phyloP scores from a whole-genome alignment of 1,284 basidiomycete genomes.

The Papiliotrema terrestris region DNA sequence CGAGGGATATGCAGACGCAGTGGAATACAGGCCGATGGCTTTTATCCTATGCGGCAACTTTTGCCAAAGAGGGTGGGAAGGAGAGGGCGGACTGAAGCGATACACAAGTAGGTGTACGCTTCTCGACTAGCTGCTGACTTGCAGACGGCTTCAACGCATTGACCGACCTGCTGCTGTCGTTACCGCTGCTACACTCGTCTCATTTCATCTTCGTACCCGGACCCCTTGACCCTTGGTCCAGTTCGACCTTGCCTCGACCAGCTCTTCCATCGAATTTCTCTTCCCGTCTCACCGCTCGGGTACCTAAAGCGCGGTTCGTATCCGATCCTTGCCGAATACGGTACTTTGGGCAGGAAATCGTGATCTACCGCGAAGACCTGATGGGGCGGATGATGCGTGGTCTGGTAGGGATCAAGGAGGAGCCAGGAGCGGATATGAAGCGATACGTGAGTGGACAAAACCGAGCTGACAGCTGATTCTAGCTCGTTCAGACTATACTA shows the following conservation, averaged over 20 bases:
- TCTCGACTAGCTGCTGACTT: background rate
- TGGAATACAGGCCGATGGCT: conserved; percentile 75
- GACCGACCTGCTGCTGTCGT: conserved; percentile 76
- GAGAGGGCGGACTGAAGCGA: conserved; percentile 68
- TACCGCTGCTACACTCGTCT: conserved; percentile 73
- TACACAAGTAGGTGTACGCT: conserved; percentile 68
- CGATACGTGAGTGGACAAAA: conserved; percentile 63
- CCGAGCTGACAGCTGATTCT: background rate
- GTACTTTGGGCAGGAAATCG: conserved; percentile 94
- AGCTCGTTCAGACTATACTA: conserved; percentile 90
- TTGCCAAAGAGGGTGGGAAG: conserved; percentile 75
- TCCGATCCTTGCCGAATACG: conserved; percentile 92
- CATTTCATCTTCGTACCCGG: conserved; percentile 95
- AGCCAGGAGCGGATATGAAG: conserved; percentile 71
- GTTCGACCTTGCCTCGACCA: conserved; percentile 73
- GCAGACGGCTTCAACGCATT: conserved; percentile 80
- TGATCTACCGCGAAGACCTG: conserved; percentile 86
- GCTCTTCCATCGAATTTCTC: conserved; percentile 72
- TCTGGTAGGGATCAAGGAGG: conserved; percentile 76
- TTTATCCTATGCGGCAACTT: conserved; percentile 96
- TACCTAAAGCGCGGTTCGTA: conserved; percentile 76
- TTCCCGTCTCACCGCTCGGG: conserved; percentile 61
- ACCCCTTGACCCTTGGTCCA: conserved; percentile 77
- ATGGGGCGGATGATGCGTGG: conserved; percentile 95
- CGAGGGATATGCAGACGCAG: conserved; percentile 81